A percentile compares a stretch with the other conserved stretches of the same genome.
Conservation (phyloP, 768 basidiomycete genomes). For the Mrakia hoshinonis region DNA sequence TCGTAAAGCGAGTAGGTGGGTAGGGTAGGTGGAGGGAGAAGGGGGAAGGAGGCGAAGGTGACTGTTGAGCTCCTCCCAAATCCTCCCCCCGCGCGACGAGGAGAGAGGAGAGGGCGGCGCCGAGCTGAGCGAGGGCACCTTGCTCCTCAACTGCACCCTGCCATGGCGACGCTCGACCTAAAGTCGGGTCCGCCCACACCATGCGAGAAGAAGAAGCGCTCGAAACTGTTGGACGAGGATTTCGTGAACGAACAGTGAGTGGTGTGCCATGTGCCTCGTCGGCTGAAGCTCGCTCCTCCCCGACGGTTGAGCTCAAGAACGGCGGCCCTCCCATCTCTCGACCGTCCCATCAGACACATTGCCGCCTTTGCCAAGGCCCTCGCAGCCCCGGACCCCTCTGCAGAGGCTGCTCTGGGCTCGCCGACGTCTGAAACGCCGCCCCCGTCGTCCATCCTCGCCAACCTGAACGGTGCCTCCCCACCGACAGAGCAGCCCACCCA, state of each 20-base stretch:
- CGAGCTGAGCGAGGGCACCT: too few relatives aligned
- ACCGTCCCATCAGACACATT: conserved; percentile 49
- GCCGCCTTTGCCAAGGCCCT: conserved; percentile 71
- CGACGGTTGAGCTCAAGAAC: background rate
- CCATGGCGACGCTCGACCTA: background rate
- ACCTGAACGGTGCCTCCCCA: conserved; percentile 31
- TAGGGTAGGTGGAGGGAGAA: background rate
- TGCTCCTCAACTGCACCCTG: background rate
- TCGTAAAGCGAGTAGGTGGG: background rate
- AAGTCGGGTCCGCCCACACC: too few relatives aligned
- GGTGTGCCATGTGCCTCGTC: too few relatives aligned
- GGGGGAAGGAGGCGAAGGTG: background rate
- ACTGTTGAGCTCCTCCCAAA: background rate
- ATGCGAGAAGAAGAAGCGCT: background rate
- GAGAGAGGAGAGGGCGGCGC: too few relatives aligned
- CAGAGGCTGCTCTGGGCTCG: conserved; percentile 33
- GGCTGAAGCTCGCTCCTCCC: background rate
- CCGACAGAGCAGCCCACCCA: conserved; percentile 16
- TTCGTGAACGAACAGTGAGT: conserved; percentile 67
- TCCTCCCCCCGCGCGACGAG: background rate
- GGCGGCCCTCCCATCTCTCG: background rate
- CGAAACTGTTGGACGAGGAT: conserved; percentile 45
- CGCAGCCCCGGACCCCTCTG: conserved; percentile 49
- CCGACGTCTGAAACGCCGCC: conserved; percentile 31
- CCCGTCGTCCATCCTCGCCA: conserved; percentile 33